Evolutionary conservation across 2,329 filamentous ascomycete species (phyloP).

Genomic region (Onygena corvina): DNA sequence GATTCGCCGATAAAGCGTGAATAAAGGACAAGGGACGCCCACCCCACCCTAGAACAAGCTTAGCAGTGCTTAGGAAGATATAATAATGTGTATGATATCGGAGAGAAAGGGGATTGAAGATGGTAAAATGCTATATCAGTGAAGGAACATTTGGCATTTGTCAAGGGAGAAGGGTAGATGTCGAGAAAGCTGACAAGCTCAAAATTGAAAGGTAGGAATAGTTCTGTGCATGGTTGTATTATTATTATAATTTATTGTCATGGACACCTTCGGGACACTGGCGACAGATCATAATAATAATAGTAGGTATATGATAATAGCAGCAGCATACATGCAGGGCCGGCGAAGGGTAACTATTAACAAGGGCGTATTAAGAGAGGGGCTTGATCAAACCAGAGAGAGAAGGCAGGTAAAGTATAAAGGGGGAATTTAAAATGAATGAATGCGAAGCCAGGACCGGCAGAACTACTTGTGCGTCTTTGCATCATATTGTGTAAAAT

Average conservation of each 20-base stretch:
- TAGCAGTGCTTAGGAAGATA: conserved; percentile 3
- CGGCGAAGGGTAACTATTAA: conserved; percentile 7
- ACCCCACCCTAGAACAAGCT: conserved; percentile 2
- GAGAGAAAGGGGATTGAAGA: background rate
- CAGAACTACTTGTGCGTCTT: conserved; percentile 1
- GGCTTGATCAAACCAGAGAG: background rate
- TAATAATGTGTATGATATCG: conserved; percentile 7
- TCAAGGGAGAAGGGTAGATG: conserved; percentile 5
- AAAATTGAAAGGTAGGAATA: conserved; percentile 5
- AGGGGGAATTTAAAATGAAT: conserved; percentile 8
- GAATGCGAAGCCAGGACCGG: conserved; percentile 6
- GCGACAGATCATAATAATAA: conserved; percentile 8
- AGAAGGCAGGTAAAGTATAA: background rate
- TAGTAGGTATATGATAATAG: conserved; percentile 6
- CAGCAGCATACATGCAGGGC: conserved; percentile 2
- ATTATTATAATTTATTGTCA: conserved; percentile 14
- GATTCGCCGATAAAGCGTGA: background rate
- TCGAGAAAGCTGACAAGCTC: conserved; percentile 10
- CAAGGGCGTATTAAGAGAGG: conserved; percentile 7
- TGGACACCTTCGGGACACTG: conserved; percentile 8
- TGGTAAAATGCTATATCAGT: conserved; percentile 7
- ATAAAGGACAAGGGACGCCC: background rate
- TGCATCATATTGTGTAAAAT: conserved; percentile 6
- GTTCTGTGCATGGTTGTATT: conserved; percentile 12
- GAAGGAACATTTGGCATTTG: conserved; percentile 3